phyloP scores from a whole-genome alignment of 176 grass and related monocot species.

The Thalia dealbata region DNA sequence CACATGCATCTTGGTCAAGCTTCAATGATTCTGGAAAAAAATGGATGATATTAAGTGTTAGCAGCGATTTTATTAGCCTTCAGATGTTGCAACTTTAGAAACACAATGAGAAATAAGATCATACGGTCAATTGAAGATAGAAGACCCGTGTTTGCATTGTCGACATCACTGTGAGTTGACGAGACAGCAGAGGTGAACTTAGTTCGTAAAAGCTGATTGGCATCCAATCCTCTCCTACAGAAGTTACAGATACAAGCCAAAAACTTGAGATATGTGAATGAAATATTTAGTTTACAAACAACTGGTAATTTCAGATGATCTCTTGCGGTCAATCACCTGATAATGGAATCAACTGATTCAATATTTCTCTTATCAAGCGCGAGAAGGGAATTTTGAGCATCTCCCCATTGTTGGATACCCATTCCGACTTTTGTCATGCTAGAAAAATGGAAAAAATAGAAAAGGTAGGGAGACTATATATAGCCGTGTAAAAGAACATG shows the following conservation, averaged over 20 bases:
- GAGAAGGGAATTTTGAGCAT: slow-evolving; percentile 42
- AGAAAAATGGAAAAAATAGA: slow-evolving; percentile 18
- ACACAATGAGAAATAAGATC: neutral
- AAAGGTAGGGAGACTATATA: no score
- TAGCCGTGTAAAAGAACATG: neutral
- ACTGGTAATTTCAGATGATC: neutral
- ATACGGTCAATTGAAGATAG: slow-evolving; percentile 50
- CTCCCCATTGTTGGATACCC: slow-evolving; percentile 50
- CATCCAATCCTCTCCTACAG: slow-evolving; percentile 47
- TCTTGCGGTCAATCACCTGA: slow-evolving; percentile 34
- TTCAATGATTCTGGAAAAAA: slow-evolving; percentile 22
- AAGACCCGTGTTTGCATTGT: slow-evolving; percentile 38
- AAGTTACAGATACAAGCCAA: neutral
- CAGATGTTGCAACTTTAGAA: neutral
- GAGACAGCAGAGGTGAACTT: slow-evolving; percentile 35
- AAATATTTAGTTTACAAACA: neutral
- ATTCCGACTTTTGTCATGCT: slow-evolving; percentile 36
- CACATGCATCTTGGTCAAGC: slow-evolving; percentile 34
- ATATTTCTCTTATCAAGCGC: slow-evolving; percentile 32
- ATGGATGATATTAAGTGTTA: neutral
- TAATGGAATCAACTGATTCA: slow-evolving; percentile 28
- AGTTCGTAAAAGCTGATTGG: slow-evolving; percentile 27
- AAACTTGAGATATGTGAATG: neutral
- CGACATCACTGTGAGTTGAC: slow-evolving; percentile 36
- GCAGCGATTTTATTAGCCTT: neutral